Evolutionary conservation across 441 rosid species (phyloP).

Genomic region (Macaranga tanarius): DNA sequence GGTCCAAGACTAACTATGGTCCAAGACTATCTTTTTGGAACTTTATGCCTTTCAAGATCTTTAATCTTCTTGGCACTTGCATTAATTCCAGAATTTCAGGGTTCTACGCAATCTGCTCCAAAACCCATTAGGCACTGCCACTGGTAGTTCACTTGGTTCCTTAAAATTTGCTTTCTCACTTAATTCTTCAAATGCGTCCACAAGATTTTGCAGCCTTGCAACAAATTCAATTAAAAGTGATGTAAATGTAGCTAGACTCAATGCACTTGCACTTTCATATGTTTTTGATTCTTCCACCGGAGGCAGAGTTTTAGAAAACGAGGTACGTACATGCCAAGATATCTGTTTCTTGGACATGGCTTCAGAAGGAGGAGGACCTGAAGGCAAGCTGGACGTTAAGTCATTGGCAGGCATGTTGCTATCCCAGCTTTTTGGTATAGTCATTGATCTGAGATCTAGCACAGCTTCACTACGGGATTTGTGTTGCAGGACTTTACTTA

Average conservation of each 20-base stretch:
- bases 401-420: slow-evolving; percentile 24
- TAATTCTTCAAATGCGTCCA: slow-evolving; percentile 56
- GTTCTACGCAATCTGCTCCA: slow-evolving; percentile 34
- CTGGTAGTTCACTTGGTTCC: slow-evolving; percentile 47
- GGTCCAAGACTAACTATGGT: neutral
- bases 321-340: slow-evolving; percentile 50
- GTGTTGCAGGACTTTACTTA: slow-evolving; percentile 43
- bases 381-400: slow-evolving; percentile 25
- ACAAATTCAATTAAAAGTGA: slow-evolving; percentile 77
- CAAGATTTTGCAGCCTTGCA: slow-evolving; percentile 73
- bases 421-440: slow-evolving; percentile 44
- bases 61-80: neutral
- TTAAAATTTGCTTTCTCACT: slow-evolving; percentile 62
- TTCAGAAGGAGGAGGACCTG: slow-evolving; percentile 20
- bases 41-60: neutral
- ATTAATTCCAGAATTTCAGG: slow-evolving; percentile 29
- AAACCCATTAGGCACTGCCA: slow-evolving; percentile 28
- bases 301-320: slow-evolving; percentile 36
- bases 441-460: slow-evolving; percentile 53
- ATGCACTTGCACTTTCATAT: slow-evolving; percentile 68
- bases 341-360: slow-evolving; percentile 43
- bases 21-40: neutral
- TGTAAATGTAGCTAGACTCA: slow-evolving; percentile 74
- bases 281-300: slow-evolving; percentile 42
- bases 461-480: slow-evolving; percentile 81